phyloP scores from a whole-genome alignment of 192 early-diverging fungal species.

The Lunasporangiospora selenospora region DNA sequence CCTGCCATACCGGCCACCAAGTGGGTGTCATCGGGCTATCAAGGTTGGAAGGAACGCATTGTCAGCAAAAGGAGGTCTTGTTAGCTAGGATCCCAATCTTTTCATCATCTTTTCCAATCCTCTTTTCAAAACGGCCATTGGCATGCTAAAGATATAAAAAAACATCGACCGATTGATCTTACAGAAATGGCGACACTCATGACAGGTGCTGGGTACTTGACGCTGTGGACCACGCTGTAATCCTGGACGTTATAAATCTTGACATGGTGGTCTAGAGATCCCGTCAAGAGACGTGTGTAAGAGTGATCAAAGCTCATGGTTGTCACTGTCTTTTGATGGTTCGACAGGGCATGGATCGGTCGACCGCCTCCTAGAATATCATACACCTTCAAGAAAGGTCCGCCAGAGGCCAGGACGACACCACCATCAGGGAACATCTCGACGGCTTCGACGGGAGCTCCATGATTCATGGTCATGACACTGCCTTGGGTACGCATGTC shows the following conservation, averaged over 20 bases:
- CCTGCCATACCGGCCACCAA: conserved; percentile 93
- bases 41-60: neutral
- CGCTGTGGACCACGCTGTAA: conserved; percentile 86
- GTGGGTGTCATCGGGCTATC: conserved; percentile 82
- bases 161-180: conserved; percentile 6
- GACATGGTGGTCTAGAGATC: conserved; percentile 95
- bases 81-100: too few species aligned
- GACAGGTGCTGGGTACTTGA: conserved; percentile 91
- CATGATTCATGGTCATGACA: conserved; percentile 81
- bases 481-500: conserved; percentile 81
- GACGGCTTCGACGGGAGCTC: conserved; percentile 87
- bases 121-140: too few species aligned
- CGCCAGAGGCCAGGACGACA: conserved; percentile 79
- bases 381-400: conserved; percentile 86
- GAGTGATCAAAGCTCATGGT: conserved; percentile 83
- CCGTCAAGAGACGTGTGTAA: conserved; percentile 80
- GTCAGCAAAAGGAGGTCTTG: too few species aligned
- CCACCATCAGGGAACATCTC: conserved; percentile 85
- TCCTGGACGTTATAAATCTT: conserved; percentile 91
- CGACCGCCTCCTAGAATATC: conserved; percentile 86
- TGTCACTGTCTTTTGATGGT: conserved; percentile 98
- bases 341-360: conserved; percentile 76
- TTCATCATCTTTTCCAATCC: too few species aligned
- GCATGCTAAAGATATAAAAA: neutral
- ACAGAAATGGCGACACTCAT: conserved; percentile 90